Percentiles rank a stretch among this genome's conserved stretches.
phyloP scores from a whole-genome alignment of 768 basidiomycete genomes.

The Boletus huronensis region DNA sequence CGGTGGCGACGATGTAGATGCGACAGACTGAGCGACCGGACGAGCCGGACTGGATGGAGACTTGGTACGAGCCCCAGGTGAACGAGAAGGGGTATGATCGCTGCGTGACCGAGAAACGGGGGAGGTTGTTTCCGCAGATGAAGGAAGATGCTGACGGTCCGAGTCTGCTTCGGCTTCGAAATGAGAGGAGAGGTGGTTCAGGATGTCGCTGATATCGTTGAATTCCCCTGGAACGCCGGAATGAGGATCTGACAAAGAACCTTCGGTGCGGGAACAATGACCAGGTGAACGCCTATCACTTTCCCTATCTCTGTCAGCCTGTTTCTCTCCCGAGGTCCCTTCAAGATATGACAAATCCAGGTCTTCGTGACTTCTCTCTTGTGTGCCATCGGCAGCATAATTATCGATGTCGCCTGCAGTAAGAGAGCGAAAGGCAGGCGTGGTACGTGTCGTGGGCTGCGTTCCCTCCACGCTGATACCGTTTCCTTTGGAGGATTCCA shows the following conservation, averaged over 20 bases:
- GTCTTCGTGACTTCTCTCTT: slow-evolving; percentile 43
- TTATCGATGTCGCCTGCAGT: slow-evolving; percentile 44
- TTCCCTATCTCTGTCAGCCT: slow-evolving; percentile 40
- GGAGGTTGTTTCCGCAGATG: slow-evolving; percentile 28
- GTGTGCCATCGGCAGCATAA: slow-evolving; percentile 20
- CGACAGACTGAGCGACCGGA: slow-evolving; percentile 39
- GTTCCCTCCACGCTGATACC: slow-evolving; percentile 45
- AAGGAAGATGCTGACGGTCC: slow-evolving; percentile 39
- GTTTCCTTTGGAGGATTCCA: slow-evolving; percentile 45
- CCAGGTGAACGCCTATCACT: slow-evolving; percentile 37
- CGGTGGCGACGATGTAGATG: slow-evolving; percentile 48
- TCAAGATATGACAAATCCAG: slow-evolving; percentile 54
- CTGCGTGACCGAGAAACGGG: slow-evolving; percentile 31
- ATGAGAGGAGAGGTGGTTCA: slow-evolving; percentile 68
- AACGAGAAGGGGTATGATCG: slow-evolving; percentile 18
- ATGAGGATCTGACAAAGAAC: slow-evolving; percentile 40
- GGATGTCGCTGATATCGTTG: slow-evolving; percentile 71
- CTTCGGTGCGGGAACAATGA: slow-evolving; percentile 20
- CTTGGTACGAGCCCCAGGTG: slow-evolving; percentile 27
- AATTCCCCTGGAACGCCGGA: slow-evolving; percentile 56
- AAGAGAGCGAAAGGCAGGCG: slow-evolving; percentile 77
- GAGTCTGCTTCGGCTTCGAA: slow-evolving; percentile 57
- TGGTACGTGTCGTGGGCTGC: slow-evolving; percentile 56
- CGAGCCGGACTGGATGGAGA: slow-evolving; percentile 36
- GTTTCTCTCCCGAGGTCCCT: slow-evolving; percentile 25